Conservation (phyloP, 1,284 basidiomycete genomes). For the Leucoagaricus sp. region DNA sequence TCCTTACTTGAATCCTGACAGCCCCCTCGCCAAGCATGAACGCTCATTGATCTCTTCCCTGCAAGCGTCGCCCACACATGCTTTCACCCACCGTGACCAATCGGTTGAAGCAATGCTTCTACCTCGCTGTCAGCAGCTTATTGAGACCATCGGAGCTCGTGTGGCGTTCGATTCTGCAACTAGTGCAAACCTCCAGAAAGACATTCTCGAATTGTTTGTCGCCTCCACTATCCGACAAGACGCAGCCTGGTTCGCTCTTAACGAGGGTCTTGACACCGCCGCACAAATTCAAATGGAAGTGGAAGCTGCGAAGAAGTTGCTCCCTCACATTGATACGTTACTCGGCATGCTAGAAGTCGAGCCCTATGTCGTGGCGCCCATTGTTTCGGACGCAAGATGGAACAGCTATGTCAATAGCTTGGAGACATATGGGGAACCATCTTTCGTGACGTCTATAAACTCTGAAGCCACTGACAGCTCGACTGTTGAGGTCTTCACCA, state of each 20-base stretch:
- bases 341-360: conserved; percentile 32
- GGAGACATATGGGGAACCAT: not conserved
- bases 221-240: conserved; percentile 12
- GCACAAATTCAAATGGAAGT: conserved; percentile 7
- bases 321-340: conserved; percentile 22
- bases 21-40: conserved; percentile 19
- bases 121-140: conserved; percentile 38
- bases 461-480: too few relatives aligned
- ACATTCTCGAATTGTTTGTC: conserved; percentile 13
- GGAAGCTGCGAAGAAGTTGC: not conserved
- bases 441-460: too few relatives aligned
- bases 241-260: conserved; percentile 18
- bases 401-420: conserved; percentile 20
- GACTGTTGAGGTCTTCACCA: too few relatives aligned
- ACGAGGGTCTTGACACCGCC: conserved; percentile 1
- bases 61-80: not conserved
- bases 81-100: conserved; percentile 14
- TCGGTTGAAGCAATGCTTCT: conserved; percentile 27
- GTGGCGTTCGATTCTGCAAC: conserved; percentile 53
- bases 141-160: conserved; percentile 46
- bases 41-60: conserved; percentile 12
- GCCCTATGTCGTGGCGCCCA: conserved; percentile 37
- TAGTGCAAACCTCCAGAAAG: conserved; percentile 21
- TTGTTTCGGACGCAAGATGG: conserved; percentile 38
- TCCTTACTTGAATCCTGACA: conserved; percentile 3